Base-by-base conservation (phyloP, 116 monocot genomes). In the Papilionanthe hybrid region DNA sequence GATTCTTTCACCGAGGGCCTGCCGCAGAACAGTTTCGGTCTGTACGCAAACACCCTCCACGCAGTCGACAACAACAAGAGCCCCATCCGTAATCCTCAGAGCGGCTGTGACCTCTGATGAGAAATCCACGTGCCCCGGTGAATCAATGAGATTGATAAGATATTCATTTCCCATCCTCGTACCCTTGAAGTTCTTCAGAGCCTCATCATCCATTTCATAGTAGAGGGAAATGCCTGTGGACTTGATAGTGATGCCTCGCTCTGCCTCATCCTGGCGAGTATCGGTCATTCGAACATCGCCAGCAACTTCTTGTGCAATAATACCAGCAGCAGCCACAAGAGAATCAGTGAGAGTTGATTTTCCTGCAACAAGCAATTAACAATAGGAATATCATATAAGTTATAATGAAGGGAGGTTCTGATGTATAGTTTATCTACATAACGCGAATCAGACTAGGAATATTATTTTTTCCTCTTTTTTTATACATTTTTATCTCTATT, bases 211-310 rank as follows among this genome's bases (percentile, higher is more conserved):
- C 86, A 83, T 86, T 41, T 83, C 86, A 44, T 86, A 86, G 72
- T 86, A 86, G 15, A 86, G 80, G 19, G 86, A 86, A 48, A 86
- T 86, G 18, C 86, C 86, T 5, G 86, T 86, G 0, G 86, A 86
- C 49, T 86, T 86, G 72, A 86, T 86, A 22, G 86, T 86, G 78
- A 86, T 86, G 32, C 86, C 86, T 48, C 86, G 77, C 32, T 86
- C 86, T 4, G 86, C 86, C 75, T 86, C 86, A 83, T 86, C 86
- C 10, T 19, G 25, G 23, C 86, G 83, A 9, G 86, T 86, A 80
- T 86, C 86, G 32, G 86, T 86, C 86, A 86, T 86, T 42, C 86
- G 55, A 47, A 86, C 86, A 83, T 86, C 86, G 32, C 86, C 86
- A 25, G 86, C 86, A 80, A 83, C 83, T 80, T 86, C 86, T 42